A percentile compares a stretch with the other conserved stretches of the same genome.
Conservation (phyloP, 179 eudicot species). For the Silene vulgaris region DNA sequence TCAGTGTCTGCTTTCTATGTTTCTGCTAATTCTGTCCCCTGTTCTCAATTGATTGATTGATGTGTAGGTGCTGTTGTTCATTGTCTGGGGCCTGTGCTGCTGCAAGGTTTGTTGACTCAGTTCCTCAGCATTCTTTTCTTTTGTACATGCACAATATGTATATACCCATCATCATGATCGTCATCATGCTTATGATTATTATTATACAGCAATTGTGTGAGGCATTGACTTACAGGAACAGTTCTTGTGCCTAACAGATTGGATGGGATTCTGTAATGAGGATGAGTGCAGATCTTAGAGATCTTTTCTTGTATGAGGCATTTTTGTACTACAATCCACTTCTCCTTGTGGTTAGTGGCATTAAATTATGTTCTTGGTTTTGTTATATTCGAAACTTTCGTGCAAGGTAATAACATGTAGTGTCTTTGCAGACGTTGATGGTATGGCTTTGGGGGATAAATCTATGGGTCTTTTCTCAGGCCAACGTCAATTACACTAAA, state of each 20-base stretch:
- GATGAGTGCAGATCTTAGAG: conserved; percentile 88
- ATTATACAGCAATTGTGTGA: neutral
- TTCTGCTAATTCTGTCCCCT: neutral
- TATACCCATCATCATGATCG: neutral
- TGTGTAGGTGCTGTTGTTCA: conserved; percentile 68
- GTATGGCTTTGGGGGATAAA: conserved; percentile 97
- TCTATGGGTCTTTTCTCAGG: conserved; percentile 82
- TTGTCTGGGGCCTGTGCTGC: conserved; percentile 76
- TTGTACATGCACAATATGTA: neutral
- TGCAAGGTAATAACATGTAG: conserved; percentile 1
- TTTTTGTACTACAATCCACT: conserved; percentile 95
- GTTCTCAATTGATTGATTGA: conserved; percentile 21
- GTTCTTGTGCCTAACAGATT: conserved; percentile 45
- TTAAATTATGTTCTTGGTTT: neutral
- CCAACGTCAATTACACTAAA: conserved; percentile 69
- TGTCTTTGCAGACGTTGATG: conserved; percentile 68
- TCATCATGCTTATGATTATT: neutral
- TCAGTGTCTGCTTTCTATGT: conserved; percentile 6
- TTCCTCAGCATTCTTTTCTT: neutral
- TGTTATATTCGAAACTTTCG: neutral
- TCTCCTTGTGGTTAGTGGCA: conserved; percentile 72
- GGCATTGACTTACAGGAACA: conserved; percentile 13
- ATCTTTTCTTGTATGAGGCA: conserved; percentile 88
- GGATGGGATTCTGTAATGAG: conserved; percentile 98
- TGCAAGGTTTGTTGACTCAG: conserved; percentile 57